Evolutionary conservation across 768 basidiomycete species (phyloP).

Genomic region (Lactarius deliciosus): DNA sequence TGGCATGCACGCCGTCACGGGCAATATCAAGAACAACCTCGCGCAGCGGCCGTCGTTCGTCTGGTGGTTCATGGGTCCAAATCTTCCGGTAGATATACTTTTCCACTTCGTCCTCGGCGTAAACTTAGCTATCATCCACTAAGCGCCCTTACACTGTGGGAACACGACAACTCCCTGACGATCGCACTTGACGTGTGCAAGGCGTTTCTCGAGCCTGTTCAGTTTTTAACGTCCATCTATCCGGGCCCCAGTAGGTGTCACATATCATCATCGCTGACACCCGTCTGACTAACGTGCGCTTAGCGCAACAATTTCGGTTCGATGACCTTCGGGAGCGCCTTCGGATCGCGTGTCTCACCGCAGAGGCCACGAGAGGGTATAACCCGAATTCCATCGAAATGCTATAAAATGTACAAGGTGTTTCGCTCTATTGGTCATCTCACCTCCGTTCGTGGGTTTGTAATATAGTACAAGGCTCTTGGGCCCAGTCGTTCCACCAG

Average conservation of each 20-base stretch:
- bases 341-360: slow-evolving; percentile 4
- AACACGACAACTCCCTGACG: slow-evolving; percentile 53
- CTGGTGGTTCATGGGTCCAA: slow-evolving; percentile 75
- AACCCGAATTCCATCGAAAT: slow-evolving; percentile 6
- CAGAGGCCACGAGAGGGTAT: slow-evolving; percentile 12
- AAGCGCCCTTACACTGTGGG: slow-evolving; percentile 56
- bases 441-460: not conserved
- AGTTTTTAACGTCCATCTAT: slow-evolving; percentile 20
- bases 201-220: slow-evolving; percentile 49
- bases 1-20: slow-evolving; percentile 58
- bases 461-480: not conserved
- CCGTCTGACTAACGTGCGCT: not conserved
- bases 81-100: slow-evolving; percentile 46
- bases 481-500: not conserved
- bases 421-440: not conserved
- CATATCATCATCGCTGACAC: too few species aligned
- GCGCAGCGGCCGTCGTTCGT: slow-evolving; percentile 60
- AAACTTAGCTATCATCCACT: not conserved
- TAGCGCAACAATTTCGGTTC: slow-evolving; percentile 14
- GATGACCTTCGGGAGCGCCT: slow-evolving; percentile 17
- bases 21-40: slow-evolving; percentile 44
- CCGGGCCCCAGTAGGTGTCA: slow-evolving; percentile 24
- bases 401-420: not conserved
- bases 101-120: slow-evolving; percentile 1
- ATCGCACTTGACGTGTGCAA: slow-evolving; percentile 61